Conservation (phyloP, 176 grass and related monocot genomes). For the Puccinellia tenuiflora region DNA sequence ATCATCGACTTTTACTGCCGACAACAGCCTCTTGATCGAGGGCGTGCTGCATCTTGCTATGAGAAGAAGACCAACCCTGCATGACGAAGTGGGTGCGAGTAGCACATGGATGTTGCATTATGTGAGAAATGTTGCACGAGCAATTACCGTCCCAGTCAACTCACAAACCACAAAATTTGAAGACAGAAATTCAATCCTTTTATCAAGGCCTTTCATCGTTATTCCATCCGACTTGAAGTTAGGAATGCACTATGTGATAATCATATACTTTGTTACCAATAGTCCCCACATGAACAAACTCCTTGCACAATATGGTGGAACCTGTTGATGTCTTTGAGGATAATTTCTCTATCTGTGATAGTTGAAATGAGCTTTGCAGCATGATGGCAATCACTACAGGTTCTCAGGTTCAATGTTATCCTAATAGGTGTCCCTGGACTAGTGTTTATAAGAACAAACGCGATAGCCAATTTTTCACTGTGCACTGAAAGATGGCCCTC, state of each 20-base stretch:
- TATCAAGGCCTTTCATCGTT: slow-evolving; percentile 11
- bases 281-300: slow-evolving; percentile 62
- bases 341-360: slow-evolving; percentile 51
- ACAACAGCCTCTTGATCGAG: not conserved
- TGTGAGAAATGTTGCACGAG: not conserved
- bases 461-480: slow-evolving; percentile 70
- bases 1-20: not conserved
- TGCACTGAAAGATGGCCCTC: slow-evolving; percentile 71
- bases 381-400: slow-evolving; percentile 65
- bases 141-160: slow-evolving; percentile 16
- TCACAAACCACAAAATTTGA: not conserved
- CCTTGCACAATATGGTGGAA: slow-evolving; percentile 64
- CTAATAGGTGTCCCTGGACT: slow-evolving; percentile 43
- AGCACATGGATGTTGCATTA: not conserved
- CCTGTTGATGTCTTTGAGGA: slow-evolving; percentile 66
- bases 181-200: not conserved
- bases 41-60: not conserved
- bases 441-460: slow-evolving; percentile 68
- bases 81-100: not conserved
- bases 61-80: not conserved
- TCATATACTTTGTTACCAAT: slow-evolving; percentile 50
- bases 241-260: not conserved
- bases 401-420: slow-evolving; percentile 72
- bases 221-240: not conserved
- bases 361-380: slow-evolving; percentile 60